Base-by-base conservation (phyloP, 2,329 filamentous ascomycete species). In the Paecilomyces sp. region DNA sequence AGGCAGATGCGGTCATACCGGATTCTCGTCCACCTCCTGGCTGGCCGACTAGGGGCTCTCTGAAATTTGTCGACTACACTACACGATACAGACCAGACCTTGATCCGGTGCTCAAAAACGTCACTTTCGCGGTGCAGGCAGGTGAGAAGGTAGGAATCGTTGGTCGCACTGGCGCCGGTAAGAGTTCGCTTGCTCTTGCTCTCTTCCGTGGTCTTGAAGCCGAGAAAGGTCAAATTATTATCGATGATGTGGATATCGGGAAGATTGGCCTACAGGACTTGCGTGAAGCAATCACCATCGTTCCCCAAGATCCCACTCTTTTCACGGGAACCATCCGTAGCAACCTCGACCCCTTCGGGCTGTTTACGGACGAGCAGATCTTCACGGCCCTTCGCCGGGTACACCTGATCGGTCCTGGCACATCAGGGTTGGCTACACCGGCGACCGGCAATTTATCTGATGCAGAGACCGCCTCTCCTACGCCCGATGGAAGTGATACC, bases 81-180 rank as follows among this genome's bases (percentile, higher is more conserved):
- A 97, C 94, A 1, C 84, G 92, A 57, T 97, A 99, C 74, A 85
- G 94, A 59, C 80, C 85, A 56, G 93, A 97, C 67, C 84, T 97
- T 18, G 93, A 95, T 54, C 88, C 89, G 0, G 94, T 97, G 0
- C 80, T 99, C 57, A 89, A 88, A 67, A 82, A 90, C 63, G 84
- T 99, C 56, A 91, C 85, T 1, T 95, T 99, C 81, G 91, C 89
- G 71, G 92, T 99, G 63, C 81, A 87, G 30, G 86, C 92, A 1
- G 86, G 85, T 33, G 91, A 99, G 76, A 97, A 97, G 80, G 90
- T 99, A 18, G 94, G 94, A 60, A 95, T 99, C 60, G 94, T 97
- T 31, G 94, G 94, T 58, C 86, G 94, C 62, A 99, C 94, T 0
- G 94, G 94, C 62, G 94, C 94, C 3, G 94, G 94, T 60, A 99